phyloP scores from a whole-genome alignment of 306 rosid species.

The Quercus gilva region DNA sequence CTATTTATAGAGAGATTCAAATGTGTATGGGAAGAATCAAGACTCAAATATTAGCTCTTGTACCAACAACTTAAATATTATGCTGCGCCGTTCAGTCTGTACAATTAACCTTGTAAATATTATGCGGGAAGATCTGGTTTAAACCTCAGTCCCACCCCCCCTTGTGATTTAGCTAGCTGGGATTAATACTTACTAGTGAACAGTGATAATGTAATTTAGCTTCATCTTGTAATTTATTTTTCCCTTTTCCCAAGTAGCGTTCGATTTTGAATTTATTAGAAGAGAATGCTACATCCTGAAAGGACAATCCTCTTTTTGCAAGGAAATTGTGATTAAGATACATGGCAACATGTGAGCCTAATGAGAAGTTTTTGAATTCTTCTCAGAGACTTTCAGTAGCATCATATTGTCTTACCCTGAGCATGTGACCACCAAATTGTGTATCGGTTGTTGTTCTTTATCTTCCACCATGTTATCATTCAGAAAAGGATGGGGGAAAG shows the following conservation, averaged over 20 bases:
- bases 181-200: background rate
- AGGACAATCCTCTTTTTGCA: background rate
- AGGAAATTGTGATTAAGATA: background rate
- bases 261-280: background rate
- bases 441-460: too few species aligned
- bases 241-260: conserved; percentile 6
- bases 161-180: conserved; percentile 4
- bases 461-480: too few species aligned
- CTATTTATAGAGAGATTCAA: conserved; percentile 85
- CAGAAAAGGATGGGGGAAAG: too few species aligned
- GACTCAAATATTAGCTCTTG: conserved; percentile 84
- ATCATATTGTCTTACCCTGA: background rate
- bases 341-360: background rate
- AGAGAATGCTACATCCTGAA: background rate
- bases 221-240: background rate
- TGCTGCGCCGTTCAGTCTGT: background rate
- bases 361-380: background rate
- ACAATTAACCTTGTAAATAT: conserved; percentile 29
- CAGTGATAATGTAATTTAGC: conserved; percentile 19
- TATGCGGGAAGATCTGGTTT: conserved; percentile 12
- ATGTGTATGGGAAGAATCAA: conserved; percentile 91
- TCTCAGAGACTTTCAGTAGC: background rate
- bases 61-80: conserved; percentile 61
- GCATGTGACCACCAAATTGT: too few species aligned
- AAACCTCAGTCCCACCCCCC: background rate